Evolutionary conservation across 345 rosid genomes (phyloP), one percentile per base, ranked within the genome.

Genomic region (Cardiospermum halicacabum): DNA sequence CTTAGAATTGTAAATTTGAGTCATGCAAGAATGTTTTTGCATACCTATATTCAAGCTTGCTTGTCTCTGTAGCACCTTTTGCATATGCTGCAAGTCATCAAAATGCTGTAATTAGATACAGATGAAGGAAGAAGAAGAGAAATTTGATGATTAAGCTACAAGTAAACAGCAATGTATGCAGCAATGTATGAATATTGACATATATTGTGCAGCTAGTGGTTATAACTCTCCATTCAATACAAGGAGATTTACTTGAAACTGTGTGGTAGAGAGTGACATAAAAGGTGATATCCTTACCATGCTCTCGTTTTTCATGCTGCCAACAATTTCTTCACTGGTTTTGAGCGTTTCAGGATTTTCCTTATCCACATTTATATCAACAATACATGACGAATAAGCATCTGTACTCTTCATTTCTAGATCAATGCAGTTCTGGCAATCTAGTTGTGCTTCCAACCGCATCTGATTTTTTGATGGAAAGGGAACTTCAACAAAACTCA

Each of bases 31-130:
- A 61, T 47, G 51, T 47, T 31, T 47, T 69, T n/a, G n/a, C 69
- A 71, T 72, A 73, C 97, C 92, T 18, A 82, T 76, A 57, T 69
- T 85, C 53, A 85, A 71, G 85, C 97, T 93, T 51, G 81, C 83
- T 75, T 90, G 98, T 73, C 97, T 85, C 80, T 84, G 89, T 74
- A 93, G 69, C 55, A 83, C 76, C 75, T 83, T 89, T 66, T 85
- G 91, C 83, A 76, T 51, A 63, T 81, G 82, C 88, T 84, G 76
- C 22, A 60, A 77, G 54, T 42, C 59, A 63, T 56, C 32, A 65
- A 60, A 54, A 53, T 26, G n/a, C 18, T 16, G 56, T 27, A 61
- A 64, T 56, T 34, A 51, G 62, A 24, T 39, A 65, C 27, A 49
- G 53, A 13, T 34, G 43, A 47, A 74, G n/a, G n/a, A n/a, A n/a